Base-by-base conservation (phyloP, 148 eudicot genomes). In the Silene conica region DNA sequence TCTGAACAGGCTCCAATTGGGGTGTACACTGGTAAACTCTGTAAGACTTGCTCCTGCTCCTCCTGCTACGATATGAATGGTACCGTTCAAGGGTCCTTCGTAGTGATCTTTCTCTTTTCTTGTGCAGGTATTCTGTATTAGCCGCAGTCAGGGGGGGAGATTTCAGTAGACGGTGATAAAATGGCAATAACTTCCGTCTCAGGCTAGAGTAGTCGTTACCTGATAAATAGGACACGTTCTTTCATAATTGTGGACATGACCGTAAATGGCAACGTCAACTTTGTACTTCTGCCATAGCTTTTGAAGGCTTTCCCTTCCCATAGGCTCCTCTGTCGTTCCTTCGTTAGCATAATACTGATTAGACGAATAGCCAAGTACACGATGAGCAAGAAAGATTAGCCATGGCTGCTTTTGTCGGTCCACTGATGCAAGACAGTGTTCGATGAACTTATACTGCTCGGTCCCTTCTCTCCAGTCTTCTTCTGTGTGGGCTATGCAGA, bases 231-330 rank as follows among this genome's bases (percentile, higher is more conserved):
- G 98, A 69, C 98, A 94, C 6, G 93, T 94, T 72, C 97, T 82
- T 79, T 94, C 98, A 18, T 94, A 94, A 77, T 82, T 89, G 69
- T 94, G 98, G 61, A 81, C 92, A 79, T 94, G 98, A 38, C 98
- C 98, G 19, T 67, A 94, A 63, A 94, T 22, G 48, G 95, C 96
- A 60, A 94, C 85, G 78, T 94, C 98, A 58, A 91, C 96, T 77
- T 91, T 89, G 77, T 94, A 89, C 82, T 89, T 94, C 77, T 94
- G 97, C 98, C 98, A 94, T 15, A 94, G 85, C 71, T 84, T 91
- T 70, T 94, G 91, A 76, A 94, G 98, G 80, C 92, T 87, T 54
- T 93, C 95, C 77, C 97, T 84, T 55, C 98, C 98, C 97, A 94
- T 94, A 61, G 98, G 98, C 77, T 94, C 97, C 64, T 69, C 92